A percentile compares a stretch with the other conserved stretches of the same genome.
Evolutionary conservation across 2,329 filamentous ascomycete genomes (phyloP).

Genomic region (Zasmidium citrigriseum): DNA sequence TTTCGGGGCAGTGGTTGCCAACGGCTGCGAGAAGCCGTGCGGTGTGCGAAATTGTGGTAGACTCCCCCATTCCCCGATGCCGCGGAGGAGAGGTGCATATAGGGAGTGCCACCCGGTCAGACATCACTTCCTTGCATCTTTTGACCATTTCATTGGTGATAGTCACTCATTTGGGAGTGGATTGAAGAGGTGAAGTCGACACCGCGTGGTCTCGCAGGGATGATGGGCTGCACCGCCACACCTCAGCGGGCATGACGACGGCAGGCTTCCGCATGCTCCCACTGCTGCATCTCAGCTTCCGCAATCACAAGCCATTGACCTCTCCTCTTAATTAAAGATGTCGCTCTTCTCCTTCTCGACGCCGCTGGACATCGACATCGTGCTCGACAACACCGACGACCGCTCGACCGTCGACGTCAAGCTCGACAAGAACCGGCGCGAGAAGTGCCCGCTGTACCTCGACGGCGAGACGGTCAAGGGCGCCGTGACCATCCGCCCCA

Average conservation of each 20-base stretch:
- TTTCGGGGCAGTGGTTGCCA: neutral
- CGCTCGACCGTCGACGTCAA: conserved; percentile 96
- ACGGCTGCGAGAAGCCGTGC: neutral
- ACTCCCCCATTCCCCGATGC: neutral
- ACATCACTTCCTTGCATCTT: too few relatives aligned
- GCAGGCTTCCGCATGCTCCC: neutral
- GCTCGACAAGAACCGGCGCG: conserved; percentile 95
- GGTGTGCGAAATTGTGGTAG: neutral
- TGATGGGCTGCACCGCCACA: neutral
- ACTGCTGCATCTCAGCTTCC: neutral
- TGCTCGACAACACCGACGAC: conserved; percentile 92
- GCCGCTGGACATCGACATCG: conserved; percentile 97
- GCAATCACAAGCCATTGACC: neutral
- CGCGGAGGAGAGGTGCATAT: neutral
- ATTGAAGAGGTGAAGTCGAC: neutral
- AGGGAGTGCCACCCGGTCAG: too few relatives aligned
- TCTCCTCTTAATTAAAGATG: conserved; percentile 64
- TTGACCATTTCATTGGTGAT: neutral
- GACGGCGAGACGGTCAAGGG: conserved; percentile 98
- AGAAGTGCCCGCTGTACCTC: conserved; percentile 96
- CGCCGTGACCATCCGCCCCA: conserved; percentile 89
- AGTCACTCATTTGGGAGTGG: neutral
- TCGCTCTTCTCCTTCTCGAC: conserved; percentile 95
- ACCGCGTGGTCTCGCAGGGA: neutral
- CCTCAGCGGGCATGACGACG: neutral